These are phyloP conservation scores for Cordyceps pruinosa DNA, from an alignment of 2,329 filamentous ascomycete genomes.

Conservation along the genomic window DNA sequence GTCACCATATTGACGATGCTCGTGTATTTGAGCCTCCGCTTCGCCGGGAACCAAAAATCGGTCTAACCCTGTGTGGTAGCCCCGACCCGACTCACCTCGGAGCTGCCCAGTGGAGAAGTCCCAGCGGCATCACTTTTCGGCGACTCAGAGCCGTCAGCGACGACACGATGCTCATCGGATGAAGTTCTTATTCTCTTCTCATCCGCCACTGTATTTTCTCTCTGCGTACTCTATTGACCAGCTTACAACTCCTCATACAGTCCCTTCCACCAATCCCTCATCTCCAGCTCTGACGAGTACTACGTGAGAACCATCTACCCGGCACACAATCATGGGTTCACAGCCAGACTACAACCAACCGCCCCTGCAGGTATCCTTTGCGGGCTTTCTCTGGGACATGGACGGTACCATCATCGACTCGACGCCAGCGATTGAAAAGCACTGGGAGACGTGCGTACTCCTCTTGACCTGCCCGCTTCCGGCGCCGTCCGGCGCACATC, in stretches of 20 bases:
- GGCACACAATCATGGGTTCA: slow-evolving; percentile 25
- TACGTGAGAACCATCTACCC: background rate
- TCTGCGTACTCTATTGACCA: background rate
- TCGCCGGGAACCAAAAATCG: background rate
- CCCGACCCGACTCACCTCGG: slow-evolving; percentile 18
- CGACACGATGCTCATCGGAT: background rate
- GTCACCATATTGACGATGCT: no score
- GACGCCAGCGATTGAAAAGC: slow-evolving; percentile 67
- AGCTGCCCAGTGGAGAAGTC: slow-evolving; percentile 22
- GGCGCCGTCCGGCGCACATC: background rate
- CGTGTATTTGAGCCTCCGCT: background rate
- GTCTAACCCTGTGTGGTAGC: slow-evolving; percentile 14
- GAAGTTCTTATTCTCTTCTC: background rate
- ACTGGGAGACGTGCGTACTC: slow-evolving; percentile 59
- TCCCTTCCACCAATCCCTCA: background rate
- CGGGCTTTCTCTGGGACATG: slow-evolving; percentile 65
- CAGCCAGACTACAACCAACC: slow-evolving; percentile 34
- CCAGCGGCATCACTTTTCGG: background rate
- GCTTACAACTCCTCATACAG: background rate
- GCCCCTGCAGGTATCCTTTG: slow-evolving; percentile 41
- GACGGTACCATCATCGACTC: slow-evolving; percentile 81
- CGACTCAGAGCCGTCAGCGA: background rate
- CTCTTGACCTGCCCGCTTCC: background rate
- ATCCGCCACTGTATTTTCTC: background rate
- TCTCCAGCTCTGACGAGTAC: background rate